Evolutionary conservation across 1,284 basidiomycete species (phyloP), one percentile per base, ranked within the genome.

Genomic region (Ganoderma lucidum): DNA sequence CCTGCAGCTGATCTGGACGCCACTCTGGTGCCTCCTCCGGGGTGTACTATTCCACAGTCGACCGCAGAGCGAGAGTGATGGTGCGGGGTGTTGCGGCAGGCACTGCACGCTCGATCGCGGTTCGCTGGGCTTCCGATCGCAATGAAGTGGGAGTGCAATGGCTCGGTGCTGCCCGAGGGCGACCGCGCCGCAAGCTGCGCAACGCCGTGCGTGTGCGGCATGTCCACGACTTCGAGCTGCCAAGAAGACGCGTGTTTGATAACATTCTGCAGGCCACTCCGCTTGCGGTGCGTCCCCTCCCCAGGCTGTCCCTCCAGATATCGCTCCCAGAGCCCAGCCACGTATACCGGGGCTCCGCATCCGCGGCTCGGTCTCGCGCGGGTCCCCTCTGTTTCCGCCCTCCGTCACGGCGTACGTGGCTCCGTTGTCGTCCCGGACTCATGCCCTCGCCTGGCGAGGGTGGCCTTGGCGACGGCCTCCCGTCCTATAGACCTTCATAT

Each of bases 401-500:
- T 51, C 62, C 23, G 30, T 23, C n/a, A 44, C 65, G 39, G 39
- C 48, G 28, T 41, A 41, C 10, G 61, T 62, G 42, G 59, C 39
- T 23, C n/a, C 59, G 39, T 42, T 39, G 65, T 60, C 37, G 62
- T 42, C 56, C 63, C 55, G 30, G 30, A 5, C 58, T 53, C 55
- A 14, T 23, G 23, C 23, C 39, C 37, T 41, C 59, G 58, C 65
- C 66, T 58, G 58, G 39, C 58, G 67, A 19, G 62, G 55, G 71
- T 67, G 68, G 65, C 64, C 71, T 62, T 72, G 68, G 71, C 65
- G 63, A 72, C 71, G 61, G 58, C 55, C 6, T n/a, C 58, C 58
- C n/a, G 35, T 39, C n/a, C 10, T 41, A n/a, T 23, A 23, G 23
- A 23, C 41, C 6, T 69, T 67, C 63, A 71, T 71, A 45, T 64